These are phyloP conservation scores for Kazachstania africana DNA, from an alignment of 805 yeast species.

Conservation along the genomic window DNA sequence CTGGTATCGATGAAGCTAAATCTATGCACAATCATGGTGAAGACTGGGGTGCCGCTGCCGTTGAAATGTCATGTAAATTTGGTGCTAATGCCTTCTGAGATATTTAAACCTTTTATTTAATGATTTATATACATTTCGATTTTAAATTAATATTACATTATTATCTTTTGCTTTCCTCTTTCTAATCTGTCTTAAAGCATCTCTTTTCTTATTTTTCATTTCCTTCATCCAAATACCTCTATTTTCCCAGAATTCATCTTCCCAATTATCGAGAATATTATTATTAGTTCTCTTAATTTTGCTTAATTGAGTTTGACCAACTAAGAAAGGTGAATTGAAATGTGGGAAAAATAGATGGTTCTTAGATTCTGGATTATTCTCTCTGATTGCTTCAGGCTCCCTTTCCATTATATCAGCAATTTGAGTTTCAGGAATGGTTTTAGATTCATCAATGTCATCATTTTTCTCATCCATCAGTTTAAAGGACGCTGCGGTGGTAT, in stretches of 20 bases:
- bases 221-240: conserved; percentile 73
- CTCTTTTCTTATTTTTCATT: conserved; percentile 65
- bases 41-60: conserved; percentile 99
- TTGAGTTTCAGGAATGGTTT: conserved; percentile 31
- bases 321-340: conserved; percentile 72
- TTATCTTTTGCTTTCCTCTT: conserved; percentile 27
- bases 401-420: neutral
- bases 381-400: no score
- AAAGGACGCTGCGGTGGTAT: conserved; percentile 27
- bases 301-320: conserved; percentile 70
- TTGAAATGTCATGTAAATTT: conserved; percentile 69
- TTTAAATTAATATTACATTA: conserved; percentile 4
- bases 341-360: conserved; percentile 72
- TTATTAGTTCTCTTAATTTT: conserved; percentile 30
- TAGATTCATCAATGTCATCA: conserved; percentile 33
- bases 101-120: no score
- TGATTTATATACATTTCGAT: neutral
- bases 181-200: conserved; percentile 47
- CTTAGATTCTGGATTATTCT: conserved; percentile 23
- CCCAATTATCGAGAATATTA: conserved; percentile 41
- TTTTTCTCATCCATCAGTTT: conserved; percentile 34
- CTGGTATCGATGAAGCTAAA: conserved; percentile 62
- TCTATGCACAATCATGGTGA: conserved; percentile 87
- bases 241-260: conserved; percentile 67
- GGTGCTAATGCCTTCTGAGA: conserved; percentile 13